Evolutionary conservation across 352 stramenopile genomes (phyloP).

Genomic region (Lagenidium giganteum): DNA sequence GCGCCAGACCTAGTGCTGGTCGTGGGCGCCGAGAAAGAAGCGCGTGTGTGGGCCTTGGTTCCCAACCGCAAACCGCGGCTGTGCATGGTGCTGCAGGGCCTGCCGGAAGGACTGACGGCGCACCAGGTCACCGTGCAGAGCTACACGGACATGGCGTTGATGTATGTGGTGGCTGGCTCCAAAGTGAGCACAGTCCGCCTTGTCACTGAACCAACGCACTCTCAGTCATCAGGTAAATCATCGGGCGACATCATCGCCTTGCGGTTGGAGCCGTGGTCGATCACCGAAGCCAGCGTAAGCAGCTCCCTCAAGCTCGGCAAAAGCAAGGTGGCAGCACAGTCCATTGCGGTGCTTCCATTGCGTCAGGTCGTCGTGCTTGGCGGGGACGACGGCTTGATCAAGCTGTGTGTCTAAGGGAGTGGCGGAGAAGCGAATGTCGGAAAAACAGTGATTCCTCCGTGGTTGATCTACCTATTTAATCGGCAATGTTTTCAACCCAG

Average conservation of each 20-base stretch:
- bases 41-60: constrained; percentile 49
- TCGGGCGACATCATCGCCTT: constrained; percentile 9
- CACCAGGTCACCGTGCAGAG: constrained; percentile 47
- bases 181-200: constrained; percentile 43
- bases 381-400: constrained; percentile 58
- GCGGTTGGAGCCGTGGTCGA: constrained; percentile 28
- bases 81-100: constrained; percentile 39
- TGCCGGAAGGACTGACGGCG: constrained; percentile 45
- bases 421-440: no score
- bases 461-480: no score
- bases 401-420: constrained; percentile 17
- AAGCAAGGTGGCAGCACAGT: constrained; percentile 34
- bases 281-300: neutral
- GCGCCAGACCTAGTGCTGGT: constrained; percentile 51
- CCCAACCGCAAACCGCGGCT: constrained; percentile 22
- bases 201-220: constrained; percentile 3
- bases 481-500: no score
- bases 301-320: constrained; percentile 31
- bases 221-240: no score
- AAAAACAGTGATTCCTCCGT: no score
- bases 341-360: constrained; percentile 44
- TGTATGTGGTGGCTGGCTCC: constrained; percentile 36
- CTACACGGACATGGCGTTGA: constrained; percentile 28
- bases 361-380: constrained; percentile 58
- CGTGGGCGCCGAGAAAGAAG: constrained; percentile 58